phyloP scores from a whole-genome alignment of 805 yeast species.

The Jamesozyma spencerorum region DNA sequence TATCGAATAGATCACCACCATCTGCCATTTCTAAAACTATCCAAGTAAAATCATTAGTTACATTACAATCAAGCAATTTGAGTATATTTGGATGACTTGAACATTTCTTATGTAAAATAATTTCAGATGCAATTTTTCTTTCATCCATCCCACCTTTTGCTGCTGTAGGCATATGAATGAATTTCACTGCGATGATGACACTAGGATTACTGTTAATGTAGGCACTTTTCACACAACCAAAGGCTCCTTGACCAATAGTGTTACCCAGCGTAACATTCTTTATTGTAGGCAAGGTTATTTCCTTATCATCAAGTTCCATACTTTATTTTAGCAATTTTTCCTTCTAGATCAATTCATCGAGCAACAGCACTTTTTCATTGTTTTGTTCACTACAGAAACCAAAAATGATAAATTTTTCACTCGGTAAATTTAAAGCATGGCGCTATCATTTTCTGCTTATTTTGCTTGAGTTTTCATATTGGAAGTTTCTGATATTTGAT shows the following conservation, averaged over 20 bases:
- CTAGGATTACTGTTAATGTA: conserved; percentile 30
- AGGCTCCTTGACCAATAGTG: conserved; percentile 60
- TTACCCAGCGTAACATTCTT: conserved; percentile 39
- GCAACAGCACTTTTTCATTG: no score
- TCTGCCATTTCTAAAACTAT: conserved; percentile 59
- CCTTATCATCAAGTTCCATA: conserved; percentile 22
- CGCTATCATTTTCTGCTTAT: no score
- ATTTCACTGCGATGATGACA: conserved; percentile 48
- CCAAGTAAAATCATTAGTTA: conserved; percentile 51
- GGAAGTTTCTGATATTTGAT: no score
- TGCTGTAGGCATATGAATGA: conserved; percentile 38
- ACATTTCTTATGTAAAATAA: conserved; percentile 49
- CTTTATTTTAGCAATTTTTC: no score
- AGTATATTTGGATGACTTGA: conserved; percentile 53
- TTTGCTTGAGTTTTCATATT: no score
- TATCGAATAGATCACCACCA: conserved; percentile 72
- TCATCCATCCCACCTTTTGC: conserved; percentile 31
- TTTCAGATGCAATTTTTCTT: conserved; percentile 43
- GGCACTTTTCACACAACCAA: conserved; percentile 53
- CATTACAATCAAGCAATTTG: conserved; percentile 44
- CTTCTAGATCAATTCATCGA: not conserved
- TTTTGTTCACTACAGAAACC: not conserved
- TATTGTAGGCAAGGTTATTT: conserved; percentile 35
- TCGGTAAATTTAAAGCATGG: no score
- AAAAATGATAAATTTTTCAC: no score